Evolutionary conservation across 176 grass and related monocot genomes (phyloP).

Genomic region (sorghum (Sorghum bicolor)): Sorghum_bicolor_NCBIv3 NC_012875.2:57039001-57039500

Average conservation of each 20-base stretch:
- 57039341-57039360: background rate
- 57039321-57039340: background rate
- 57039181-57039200: background rate
- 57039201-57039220: background rate
- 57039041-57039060: background rate
- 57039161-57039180: background rate
- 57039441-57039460: background rate
- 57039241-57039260: background rate
- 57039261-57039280: background rate
- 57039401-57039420: background rate
- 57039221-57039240: background rate
- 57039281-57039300: background rate
- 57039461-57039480: background rate
- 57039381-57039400: background rate
- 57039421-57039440: background rate
- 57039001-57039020: background rate
- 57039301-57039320: background rate
- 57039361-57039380: background rate
- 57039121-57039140: conserved; percentile 8
- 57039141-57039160: background rate
- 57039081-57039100: background rate
- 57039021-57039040: background rate
- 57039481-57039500: too few species aligned
- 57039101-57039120: conserved; percentile 13
- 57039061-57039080: background rate